Evolutionary conservation across 2,329 filamentous ascomycete genomes (phyloP), one percentile per base, ranked within the genome.

Genomic region (Pseudocercospora vitis): DNA sequence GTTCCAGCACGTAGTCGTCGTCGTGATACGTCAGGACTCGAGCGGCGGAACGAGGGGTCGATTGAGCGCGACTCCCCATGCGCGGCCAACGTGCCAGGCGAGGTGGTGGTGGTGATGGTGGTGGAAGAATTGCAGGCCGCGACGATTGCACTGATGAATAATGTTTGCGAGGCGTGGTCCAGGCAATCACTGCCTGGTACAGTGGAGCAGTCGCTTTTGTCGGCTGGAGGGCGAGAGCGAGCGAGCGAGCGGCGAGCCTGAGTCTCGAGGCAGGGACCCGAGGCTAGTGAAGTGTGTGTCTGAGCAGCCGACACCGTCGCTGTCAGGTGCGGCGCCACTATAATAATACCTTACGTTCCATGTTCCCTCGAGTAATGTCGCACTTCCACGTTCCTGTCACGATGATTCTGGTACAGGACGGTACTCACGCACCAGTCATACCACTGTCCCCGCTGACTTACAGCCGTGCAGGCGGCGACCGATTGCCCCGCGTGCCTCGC

Each of bases 361-460:
- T n/a, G n/a, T n/a, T n/a, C n/a, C n/a, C n/a, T n/a, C n/a, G n/a
- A n/a, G n/a, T n/a, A n/a, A n/a, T n/a, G n/a, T n/a, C n/a, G n/a
- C n/a, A n/a, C n/a, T n/a, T 40, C 37, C 37, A 40, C 37, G 37
- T 23, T 40, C n/a, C 23, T 40, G n/a, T 40, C 7, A 21, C n/a
- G 11, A 12, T 19, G 14, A 11, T 11, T 18, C 19, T 14, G 35
- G 35, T 18, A 19, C 19, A 18, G 23, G n/a, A n/a, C n/a, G n/a
- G n/a, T 29, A 11, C 26, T 7, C 11, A 29, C 26, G 26, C 18
- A 42, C n/a, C 19, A 24, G 37, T 42, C 37, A 42, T 42, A 26
- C 37, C 37, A 21, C 9, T 42, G 18, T 18, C 37, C 37, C 37
- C 21, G 37, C 37, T 42, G 37, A 42, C 37, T 18, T 24, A 24